Base-by-base conservation (phyloP, 2,329 filamentous ascomycete genomes). In the Aspergillus sp. region DNA sequence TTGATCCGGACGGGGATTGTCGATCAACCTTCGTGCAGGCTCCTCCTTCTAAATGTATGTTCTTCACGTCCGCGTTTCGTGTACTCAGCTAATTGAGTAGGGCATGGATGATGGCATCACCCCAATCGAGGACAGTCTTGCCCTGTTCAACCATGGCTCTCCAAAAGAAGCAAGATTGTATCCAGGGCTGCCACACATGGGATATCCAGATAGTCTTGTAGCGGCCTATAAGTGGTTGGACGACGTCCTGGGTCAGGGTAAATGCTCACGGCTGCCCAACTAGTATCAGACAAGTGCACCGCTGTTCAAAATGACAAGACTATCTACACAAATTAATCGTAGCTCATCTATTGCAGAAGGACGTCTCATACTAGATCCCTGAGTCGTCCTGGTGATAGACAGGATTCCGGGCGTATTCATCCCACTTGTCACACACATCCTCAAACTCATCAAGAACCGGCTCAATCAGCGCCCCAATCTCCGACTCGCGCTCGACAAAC, bases 141-240 rank as follows among this genome's bases (percentile, higher is more conserved):
- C 90, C 55, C 76, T 90, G 57, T 85, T 89, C 66, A 86, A 89
- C 72, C 82, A 89, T 66, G 88, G 88, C 2, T 82, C 80, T 34
- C 86, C 86, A 13, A 91, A 91, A 77, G 87, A 90, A 74, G 86
- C 81, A 11, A 81, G 87, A 53, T 88, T 90, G 75, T 88, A 89
- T 63, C 77, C 83, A 0, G 84, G 84, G 0, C 78, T 85, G 34
- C 71, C 88, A 64, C 88, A 90, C 68, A 90, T 90, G 88, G 88
- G 88, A 13, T 90, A 90, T 70, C 88, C 88, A 0, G 66, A 76
- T 48, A 78, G 74, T 50, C 70, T 79, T 56, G 71, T 71, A 7
- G 72, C 76, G 25, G 73, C 77, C 15, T 74, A 78, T 60, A 73
- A 72, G 58, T 79, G 74, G 74, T 64, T 79, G 56, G 76, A 79